Evolutionary conservation across 208 protist species (phyloP).

Genomic region (Trypanosoma congolense): DNA sequence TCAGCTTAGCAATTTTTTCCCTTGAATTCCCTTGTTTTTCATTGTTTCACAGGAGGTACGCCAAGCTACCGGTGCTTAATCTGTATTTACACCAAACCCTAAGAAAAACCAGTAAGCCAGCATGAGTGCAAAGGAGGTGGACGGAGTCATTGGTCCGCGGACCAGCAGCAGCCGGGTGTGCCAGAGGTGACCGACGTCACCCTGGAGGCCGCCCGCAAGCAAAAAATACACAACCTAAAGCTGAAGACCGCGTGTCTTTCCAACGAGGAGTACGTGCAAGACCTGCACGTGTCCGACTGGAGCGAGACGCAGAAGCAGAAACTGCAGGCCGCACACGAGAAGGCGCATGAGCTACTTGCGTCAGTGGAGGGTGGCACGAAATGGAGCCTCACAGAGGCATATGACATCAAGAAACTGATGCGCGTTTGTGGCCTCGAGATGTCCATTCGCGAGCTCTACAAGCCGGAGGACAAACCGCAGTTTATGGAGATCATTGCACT

Average conservation of each 20-base stretch:
- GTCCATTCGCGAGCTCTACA: constrained; percentile 49
- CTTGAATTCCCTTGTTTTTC: constrained; percentile 1
- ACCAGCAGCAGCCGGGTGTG: constrained; percentile 19
- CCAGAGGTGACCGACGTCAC: constrained; percentile 46
- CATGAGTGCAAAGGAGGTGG: constrained; percentile 10
- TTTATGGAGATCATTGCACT: constrained; percentile 45
- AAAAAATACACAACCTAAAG: constrained; percentile 54
- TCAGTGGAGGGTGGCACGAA: constrained; percentile 39
- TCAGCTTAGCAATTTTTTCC: not conserved
- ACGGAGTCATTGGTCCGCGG: constrained; percentile 6
- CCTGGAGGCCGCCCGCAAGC: constrained; percentile 45
- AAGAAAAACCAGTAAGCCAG: constrained; percentile 5
- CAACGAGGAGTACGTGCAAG: constrained; percentile 54
- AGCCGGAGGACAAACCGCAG: constrained; percentile 52
- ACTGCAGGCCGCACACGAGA: constrained; percentile 45
- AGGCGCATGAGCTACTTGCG: constrained; percentile 33
- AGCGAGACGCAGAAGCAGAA: constrained; percentile 55
- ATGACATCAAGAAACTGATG: constrained; percentile 61
- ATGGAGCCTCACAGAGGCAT: constrained; percentile 47
- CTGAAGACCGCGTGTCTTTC: constrained; percentile 41
- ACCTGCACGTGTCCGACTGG: constrained; percentile 52
- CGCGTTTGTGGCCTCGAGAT: constrained; percentile 47
- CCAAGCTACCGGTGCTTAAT: constrained; percentile 2
- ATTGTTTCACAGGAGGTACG: not conserved
- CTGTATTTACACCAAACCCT: not conserved